Percentiles rank a stretch among this genome's conserved stretches.
These are phyloP conservation scores for Saitozyma podzolica DNA, from an alignment of 768 basidiomycete species.

Conservation along the genomic window DNA sequence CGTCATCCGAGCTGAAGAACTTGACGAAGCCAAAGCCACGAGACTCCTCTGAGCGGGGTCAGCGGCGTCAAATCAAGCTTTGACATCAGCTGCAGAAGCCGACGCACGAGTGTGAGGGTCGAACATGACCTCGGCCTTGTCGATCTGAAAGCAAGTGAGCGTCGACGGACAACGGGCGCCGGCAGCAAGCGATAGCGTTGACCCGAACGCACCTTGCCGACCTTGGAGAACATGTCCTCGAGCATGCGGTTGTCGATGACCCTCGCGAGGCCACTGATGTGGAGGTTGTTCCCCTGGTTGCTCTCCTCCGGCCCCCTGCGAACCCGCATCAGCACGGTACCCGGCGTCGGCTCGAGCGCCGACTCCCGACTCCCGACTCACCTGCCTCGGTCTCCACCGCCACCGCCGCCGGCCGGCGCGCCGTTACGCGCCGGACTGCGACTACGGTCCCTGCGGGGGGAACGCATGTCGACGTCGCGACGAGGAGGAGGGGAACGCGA, in stretches of 20 bases:
- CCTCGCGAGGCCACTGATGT: constrained; percentile 64
- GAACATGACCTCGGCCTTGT: constrained; percentile 66
- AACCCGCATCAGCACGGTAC: not conserved
- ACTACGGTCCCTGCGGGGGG: constrained; percentile 58
- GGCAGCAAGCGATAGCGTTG: too few relatives aligned
- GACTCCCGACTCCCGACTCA: constrained; percentile 13
- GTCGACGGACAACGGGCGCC: not conserved
- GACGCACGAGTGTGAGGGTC: constrained; percentile 66
- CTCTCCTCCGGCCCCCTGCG: constrained; percentile 11
- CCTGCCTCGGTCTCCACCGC: constrained; percentile 72
- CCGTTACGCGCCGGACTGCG: constrained; percentile 66
- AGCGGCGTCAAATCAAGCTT: not conserved
- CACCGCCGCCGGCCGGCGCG: constrained; percentile 75
- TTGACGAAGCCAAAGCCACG: constrained; percentile 88
- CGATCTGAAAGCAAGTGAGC: constrained; percentile 56
- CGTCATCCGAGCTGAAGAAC: constrained; percentile 80
- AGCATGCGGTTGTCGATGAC: constrained; percentile 79
- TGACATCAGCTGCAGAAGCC: not conserved
- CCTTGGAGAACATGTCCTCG: constrained; percentile 81
- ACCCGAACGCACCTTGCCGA: constrained; percentile 68
- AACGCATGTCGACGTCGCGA: constrained; percentile 20
- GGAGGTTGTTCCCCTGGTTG: constrained; percentile 69
- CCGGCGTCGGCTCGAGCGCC: not conserved
- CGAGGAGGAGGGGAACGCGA: constrained; percentile 15
- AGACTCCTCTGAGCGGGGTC: constrained; percentile 53